Evolutionary conservation across 345 rosid species (phyloP), one percentile per base, ranked within the genome.

Genomic region (Dimocarpus longan): DNA sequence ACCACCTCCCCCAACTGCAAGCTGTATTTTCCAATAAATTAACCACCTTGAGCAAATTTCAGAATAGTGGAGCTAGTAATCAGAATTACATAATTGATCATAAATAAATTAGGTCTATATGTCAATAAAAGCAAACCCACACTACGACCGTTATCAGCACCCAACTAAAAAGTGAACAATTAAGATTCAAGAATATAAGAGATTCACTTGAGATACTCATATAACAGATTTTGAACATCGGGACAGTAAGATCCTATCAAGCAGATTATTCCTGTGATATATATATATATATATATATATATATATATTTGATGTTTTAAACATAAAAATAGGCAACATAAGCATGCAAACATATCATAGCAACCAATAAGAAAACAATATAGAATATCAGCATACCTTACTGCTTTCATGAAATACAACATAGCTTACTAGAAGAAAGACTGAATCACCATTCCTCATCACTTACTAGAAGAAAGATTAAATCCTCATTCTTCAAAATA

Each of bases 1-100:
- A 37, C 98, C 98, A 22, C 98, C 97, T 74, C 98, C 97, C 4
- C 97, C 98, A 10, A 87, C 82, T 5, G 91, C 98, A 86, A 91
- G 83, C 99, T 96, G 89, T 66, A 80, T 82, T 83, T 73, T 77
- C 70, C 80, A 76, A 85, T 16, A 26, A 70, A 70, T 81, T 60
- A 81, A 77, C 54, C 66, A 60, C 71, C 52, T 76, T 13, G 52
- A 40, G 68, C 32, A 75, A 76, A 63, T 68, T 26, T 52, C 62
- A 66, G 32, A 46, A 7, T 1, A 78, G 60, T 64, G 19, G 26
- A 76, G 67, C 15, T 71, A 15, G 26, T 16, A 66, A 50, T 73
- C 4, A n/a, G 11, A 15, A 22, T 19, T 42, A 28, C 16, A 56
- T 43, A 39, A 48, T 60, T 56, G 54, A 63, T 19, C 11, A 77